A percentile compares a stretch with the other conserved stretches of the same genome.
These are phyloP conservation scores for Saraca asoca DNA, from an alignment of 331 rosid species.

Conservation along the genomic window DNA sequence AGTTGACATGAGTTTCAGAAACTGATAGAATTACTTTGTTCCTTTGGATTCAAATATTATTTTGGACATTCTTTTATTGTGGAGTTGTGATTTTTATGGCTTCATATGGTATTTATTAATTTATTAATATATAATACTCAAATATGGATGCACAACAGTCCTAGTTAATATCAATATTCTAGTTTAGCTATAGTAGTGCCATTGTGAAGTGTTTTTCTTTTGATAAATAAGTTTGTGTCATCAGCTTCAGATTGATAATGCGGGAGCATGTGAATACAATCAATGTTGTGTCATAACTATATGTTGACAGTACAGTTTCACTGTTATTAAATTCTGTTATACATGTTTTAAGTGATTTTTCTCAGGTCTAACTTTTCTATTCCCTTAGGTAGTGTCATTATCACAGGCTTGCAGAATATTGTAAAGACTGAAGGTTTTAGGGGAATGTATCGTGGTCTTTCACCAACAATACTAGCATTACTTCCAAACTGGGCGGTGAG, in stretches of 20 bases:
- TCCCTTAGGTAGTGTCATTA: slow-evolving; percentile 74
- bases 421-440: slow-evolving; percentile 74
- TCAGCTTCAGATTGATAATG: slow-evolving; percentile 17
- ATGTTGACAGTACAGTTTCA: background rate
- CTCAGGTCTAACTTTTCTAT: slow-evolving; percentile 25
- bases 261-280: slow-evolving; percentile 24
- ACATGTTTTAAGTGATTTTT: slow-evolving; percentile 12
- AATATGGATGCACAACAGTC: no score
- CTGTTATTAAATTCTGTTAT: background rate
- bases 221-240: slow-evolving; percentile 7
- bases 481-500: slow-evolving; percentile 99
- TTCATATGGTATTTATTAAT: no score
- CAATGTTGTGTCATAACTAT: slow-evolving; percentile 25
- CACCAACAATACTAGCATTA: slow-evolving; percentile 86
- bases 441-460: slow-evolving; percentile 96
- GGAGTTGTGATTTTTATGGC: no score
- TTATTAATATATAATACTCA: no score
- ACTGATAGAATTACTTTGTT: no score
- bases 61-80: no score
- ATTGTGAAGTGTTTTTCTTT: background rate
- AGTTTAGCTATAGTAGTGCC: no score
- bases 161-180: background rate
- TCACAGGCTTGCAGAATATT: slow-evolving; percentile 69
- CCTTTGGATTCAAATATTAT: no score
- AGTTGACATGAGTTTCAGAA: no score